Evolutionary conservation across 2,329 filamentous ascomycete species (phyloP).

Genomic region (Elsinoe necatrix): DNA sequence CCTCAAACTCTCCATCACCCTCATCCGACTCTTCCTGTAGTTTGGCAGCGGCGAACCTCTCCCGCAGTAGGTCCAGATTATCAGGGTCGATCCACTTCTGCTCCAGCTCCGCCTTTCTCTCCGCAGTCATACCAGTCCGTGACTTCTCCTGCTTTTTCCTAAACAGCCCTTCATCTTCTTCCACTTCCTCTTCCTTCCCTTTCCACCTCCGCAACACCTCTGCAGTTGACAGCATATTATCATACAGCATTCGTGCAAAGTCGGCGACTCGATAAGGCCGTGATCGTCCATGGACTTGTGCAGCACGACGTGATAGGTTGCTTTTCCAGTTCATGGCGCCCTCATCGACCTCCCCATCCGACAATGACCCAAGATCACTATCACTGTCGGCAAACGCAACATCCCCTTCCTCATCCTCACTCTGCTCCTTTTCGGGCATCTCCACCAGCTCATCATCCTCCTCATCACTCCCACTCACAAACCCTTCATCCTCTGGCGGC

Average conservation of each 20-base stretch:
- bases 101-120: constrained; percentile 54
- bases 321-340: constrained; percentile 70
- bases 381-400: constrained; percentile 92
- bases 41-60: constrained; percentile 64
- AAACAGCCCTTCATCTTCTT: constrained; percentile 60
- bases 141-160: constrained; percentile 41
- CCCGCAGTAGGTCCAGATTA: constrained; percentile 64
- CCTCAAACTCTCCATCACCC: constrained; percentile 75
- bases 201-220: constrained; percentile 73
- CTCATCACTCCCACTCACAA: constrained; percentile 43
- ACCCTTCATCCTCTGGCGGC: constrained; percentile 42
- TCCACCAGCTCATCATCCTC: constrained; percentile 43
- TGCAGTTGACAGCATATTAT: constrained; percentile 63
- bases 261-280: constrained; percentile 71
- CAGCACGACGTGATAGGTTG: constrained; percentile 69
- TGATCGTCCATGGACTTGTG: constrained; percentile 59
- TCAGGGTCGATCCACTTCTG: constrained; percentile 77
- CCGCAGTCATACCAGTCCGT: constrained; percentile 78
- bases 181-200: constrained; percentile 46
- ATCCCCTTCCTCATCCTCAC: constrained; percentile 55
- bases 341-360: constrained; percentile 43
- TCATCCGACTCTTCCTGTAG: constrained; percentile 50
- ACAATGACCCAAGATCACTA: constrained; percentile 87
- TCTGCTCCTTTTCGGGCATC: constrained; percentile 45
- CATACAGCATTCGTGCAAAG: constrained; percentile 81